Percentiles rank a stretch among this genome's conserved stretches.
Conservation (phyloP, 2,329 filamentous ascomycete genomes). For the Exserohilum turcica region DNA sequence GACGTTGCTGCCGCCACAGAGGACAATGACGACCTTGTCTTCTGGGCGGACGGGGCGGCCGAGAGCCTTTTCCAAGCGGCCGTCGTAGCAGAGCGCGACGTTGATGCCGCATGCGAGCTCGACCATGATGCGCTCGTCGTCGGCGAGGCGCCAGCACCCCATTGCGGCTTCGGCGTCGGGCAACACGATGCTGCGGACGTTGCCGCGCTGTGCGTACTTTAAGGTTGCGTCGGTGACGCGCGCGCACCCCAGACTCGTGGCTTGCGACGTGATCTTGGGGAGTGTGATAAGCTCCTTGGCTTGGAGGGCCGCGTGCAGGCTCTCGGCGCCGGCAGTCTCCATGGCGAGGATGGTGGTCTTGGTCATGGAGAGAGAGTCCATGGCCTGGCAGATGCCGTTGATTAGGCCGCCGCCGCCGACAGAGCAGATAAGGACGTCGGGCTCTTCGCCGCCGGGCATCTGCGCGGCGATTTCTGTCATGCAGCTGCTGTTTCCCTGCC, state of each 20-base stretch:
- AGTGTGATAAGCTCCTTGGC: constrained; percentile 65
- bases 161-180: constrained; percentile 78
- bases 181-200: constrained; percentile 67
- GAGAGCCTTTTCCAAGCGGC: constrained; percentile 61
- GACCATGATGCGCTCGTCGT: constrained; percentile 80
- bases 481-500: constrained; percentile 67
- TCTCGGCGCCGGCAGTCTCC: constrained; percentile 77
- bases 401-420: constrained; percentile 83
- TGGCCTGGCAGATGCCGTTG: constrained; percentile 73
- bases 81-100: constrained; percentile 70
- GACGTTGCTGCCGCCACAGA: constrained; percentile 72
- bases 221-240: constrained; percentile 72
- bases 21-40: constrained; percentile 79
- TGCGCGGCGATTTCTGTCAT: constrained; percentile 58
- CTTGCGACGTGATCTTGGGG: constrained; percentile 73
- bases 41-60: constrained; percentile 67
- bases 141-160: constrained; percentile 75
- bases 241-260: constrained; percentile 74
- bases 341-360: constrained; percentile 66
- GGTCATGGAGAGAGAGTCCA: constrained; percentile 55
- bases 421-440: constrained; percentile 75
- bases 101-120: constrained; percentile 86
- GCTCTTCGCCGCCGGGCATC: constrained; percentile 48
- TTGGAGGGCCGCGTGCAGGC: constrained; percentile 66
- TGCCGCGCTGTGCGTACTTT: constrained; percentile 62